phyloP scores from a whole-genome alignment of 352 stramenopile genomes.

The Phytophthora pluvialis region DNA sequence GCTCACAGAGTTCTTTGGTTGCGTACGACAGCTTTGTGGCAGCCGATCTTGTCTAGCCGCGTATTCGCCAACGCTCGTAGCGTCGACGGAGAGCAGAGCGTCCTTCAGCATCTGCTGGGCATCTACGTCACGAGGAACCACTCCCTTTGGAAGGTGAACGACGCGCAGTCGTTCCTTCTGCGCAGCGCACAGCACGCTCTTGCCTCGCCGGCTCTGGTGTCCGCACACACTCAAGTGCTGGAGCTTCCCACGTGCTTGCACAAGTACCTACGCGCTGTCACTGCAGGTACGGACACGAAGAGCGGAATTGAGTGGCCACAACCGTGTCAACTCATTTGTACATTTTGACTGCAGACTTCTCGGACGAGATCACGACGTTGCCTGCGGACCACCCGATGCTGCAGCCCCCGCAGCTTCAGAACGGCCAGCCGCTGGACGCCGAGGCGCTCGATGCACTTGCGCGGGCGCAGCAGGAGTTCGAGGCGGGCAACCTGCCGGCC shows the following conservation, averaged over 20 bases:
- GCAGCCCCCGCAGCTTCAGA: conserved; percentile 67
- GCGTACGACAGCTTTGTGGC: conserved; percentile 57
- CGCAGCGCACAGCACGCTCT: conserved; percentile 69
- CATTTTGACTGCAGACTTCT: conserved; percentile 60
- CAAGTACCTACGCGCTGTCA: conserved; percentile 78
- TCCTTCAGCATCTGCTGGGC: conserved; percentile 74
- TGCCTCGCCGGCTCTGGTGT: conserved; percentile 55
- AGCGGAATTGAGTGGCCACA: background rate
- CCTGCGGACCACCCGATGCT: conserved; percentile 86
- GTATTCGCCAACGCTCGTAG: conserved; percentile 79
- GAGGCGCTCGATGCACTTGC: conserved; percentile 62
- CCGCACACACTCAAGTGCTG: conserved; percentile 58
- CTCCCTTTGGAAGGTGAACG: conserved; percentile 86
- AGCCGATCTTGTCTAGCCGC: conserved; percentile 71
- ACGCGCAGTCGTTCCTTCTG: conserved; percentile 75
- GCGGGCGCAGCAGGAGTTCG: conserved; percentile 65
- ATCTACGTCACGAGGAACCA: conserved; percentile 86
- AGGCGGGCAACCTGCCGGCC: conserved; percentile 72
- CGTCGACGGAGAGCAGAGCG: conserved; percentile 58
- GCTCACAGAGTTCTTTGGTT: background rate
- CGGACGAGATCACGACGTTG: conserved; percentile 88
- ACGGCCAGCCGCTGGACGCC: conserved; percentile 65
- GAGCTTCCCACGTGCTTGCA: conserved; percentile 61
- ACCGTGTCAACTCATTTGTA: conserved; percentile 4
- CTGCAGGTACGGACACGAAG: conserved; percentile 47